Conservation (phyloP, 2,329 filamentous ascomycete species). For the Fusarium sp. region DNA sequence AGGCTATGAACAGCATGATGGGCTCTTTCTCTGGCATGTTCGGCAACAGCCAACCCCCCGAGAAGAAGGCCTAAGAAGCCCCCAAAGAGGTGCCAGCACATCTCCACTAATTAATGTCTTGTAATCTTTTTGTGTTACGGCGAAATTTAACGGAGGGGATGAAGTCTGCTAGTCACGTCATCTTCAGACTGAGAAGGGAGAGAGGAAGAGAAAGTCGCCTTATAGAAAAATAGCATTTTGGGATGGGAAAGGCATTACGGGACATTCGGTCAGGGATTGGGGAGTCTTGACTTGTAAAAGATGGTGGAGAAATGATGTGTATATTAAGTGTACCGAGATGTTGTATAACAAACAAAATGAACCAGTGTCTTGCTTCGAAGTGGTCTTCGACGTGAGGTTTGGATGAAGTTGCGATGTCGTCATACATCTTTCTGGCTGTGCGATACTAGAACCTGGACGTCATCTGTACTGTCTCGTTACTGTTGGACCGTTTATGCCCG, state of each 20-base stretch:
- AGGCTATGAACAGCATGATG: conserved; percentile 93
- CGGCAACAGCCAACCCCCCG: conserved; percentile 16
- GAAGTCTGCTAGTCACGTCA: conserved; percentile 16
- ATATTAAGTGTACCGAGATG: conserved; percentile 33
- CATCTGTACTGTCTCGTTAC: not conserved
- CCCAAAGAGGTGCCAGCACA: conserved; percentile 31
- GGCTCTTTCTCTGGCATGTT: conserved; percentile 63
- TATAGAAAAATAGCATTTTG: conserved; percentile 32
- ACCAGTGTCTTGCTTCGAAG: not conserved
- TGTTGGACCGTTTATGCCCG: not conserved
- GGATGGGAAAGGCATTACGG: conserved; percentile 13
- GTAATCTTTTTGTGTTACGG: conserved; percentile 36
- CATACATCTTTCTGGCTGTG: not conserved
- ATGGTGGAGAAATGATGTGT: conserved; percentile 24
- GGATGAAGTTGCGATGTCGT: not conserved
- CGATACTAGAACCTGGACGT: too few relatives aligned
- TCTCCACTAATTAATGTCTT: conserved; percentile 47
- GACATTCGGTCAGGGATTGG: conserved; percentile 1
- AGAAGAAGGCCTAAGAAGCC: conserved; percentile 39
- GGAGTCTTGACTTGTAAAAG: conserved; percentile 30
- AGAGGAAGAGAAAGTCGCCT: conserved; percentile 5
- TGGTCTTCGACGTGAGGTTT: not conserved
- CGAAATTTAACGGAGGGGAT: conserved; percentile 1
- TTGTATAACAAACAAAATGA: conserved; percentile 34
- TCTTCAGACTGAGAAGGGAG: conserved; percentile 24